Conservation (phyloP, 2,329 filamentous ascomycete species). For the Thielaviopsis populi region DNA sequence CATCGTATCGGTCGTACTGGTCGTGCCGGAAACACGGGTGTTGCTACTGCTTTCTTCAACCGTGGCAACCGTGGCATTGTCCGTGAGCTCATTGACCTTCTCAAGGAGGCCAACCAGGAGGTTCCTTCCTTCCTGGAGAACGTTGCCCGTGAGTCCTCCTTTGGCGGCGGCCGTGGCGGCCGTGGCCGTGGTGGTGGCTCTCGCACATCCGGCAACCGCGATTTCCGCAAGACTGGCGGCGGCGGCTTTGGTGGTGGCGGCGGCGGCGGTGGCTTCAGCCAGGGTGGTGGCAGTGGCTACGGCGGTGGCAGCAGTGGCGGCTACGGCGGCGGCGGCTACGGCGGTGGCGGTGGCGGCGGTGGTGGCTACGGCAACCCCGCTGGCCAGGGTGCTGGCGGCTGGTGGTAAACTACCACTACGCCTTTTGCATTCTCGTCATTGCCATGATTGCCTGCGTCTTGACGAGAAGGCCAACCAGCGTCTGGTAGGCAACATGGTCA, state of each 20-base stretch:
- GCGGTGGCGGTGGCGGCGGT: conserved; percentile 30
- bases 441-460: background rate
- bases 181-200: conserved; percentile 49
- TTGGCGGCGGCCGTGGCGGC: conserved; percentile 50
- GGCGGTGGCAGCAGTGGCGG: conserved; percentile 28
- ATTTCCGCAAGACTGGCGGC: conserved; percentile 61
- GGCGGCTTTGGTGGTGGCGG: conserved; percentile 30
- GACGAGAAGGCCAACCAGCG: background rate
- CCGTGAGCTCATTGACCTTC: conserved; percentile 86
- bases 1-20: conserved; percentile 99
- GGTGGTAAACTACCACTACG: conserved; percentile 37
- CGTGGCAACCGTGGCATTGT: conserved; percentile 97
- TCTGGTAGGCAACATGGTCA: background rate
- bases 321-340: conserved; percentile 31
- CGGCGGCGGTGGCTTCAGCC: conserved; percentile 28
- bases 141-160: conserved; percentile 88
- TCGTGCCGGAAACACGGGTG: conserved; percentile 97
- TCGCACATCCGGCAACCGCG: conserved; percentile 58
- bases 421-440: background rate
- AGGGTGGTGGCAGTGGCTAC: conserved; percentile 27
- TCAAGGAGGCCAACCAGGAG: conserved; percentile 98
- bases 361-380: conserved; percentile 51
- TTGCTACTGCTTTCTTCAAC: conserved; percentile 99
- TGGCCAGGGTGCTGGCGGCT: conserved; percentile 52
- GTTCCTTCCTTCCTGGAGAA: conserved; percentile 88